A percentile compares a stretch with the other conserved stretches of the same genome.
Evolutionary conservation across 208 protist species (phyloP).

Genomic region (Crithidia fasciculata): DNA sequence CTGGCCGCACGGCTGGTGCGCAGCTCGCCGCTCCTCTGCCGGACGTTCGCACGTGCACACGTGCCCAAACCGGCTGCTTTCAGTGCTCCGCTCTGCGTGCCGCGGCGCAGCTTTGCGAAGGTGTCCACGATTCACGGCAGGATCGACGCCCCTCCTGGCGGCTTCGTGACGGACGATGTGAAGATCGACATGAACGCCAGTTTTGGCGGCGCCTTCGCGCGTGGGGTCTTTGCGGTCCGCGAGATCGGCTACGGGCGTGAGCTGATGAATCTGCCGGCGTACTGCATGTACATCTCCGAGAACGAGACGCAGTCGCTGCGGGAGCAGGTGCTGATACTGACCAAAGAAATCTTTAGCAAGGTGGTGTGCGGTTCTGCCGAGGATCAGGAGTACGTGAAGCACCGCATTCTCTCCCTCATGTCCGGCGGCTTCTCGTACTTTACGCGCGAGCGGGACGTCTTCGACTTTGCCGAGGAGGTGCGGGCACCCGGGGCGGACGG

Average conservation of each 20-base stretch:
- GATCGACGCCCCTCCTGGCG: slow-evolving; percentile 61
- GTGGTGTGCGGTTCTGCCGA: slow-evolving; percentile 61
- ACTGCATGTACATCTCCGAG: slow-evolving; percentile 82
- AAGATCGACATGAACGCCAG: slow-evolving; percentile 79
- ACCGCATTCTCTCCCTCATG: slow-evolving; percentile 78
- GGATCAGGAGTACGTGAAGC: slow-evolving; percentile 79
- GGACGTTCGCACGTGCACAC: neutral
- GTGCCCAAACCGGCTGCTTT: neutral
- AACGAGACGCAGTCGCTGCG: slow-evolving; percentile 49
- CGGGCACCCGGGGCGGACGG: slow-evolving; percentile 60
- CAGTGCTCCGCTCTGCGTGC: neutral
- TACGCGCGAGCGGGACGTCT: slow-evolving; percentile 84
- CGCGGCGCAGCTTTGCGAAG: slow-evolving; percentile 50
- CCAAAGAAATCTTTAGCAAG: slow-evolving; percentile 72
- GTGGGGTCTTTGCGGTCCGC: slow-evolving; percentile 73
- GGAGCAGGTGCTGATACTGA: slow-evolving; percentile 79
- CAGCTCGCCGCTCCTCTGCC: neutral
- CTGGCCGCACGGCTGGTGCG: slow-evolving; percentile 10
- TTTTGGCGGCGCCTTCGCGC: slow-evolving; percentile 75
- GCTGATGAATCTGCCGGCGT: slow-evolving; percentile 83
- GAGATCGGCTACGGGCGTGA: slow-evolving; percentile 84
- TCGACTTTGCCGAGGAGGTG: slow-evolving; percentile 84
- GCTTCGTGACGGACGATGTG: slow-evolving; percentile 82
- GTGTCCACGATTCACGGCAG: slow-evolving; percentile 73
- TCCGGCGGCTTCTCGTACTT: slow-evolving; percentile 87